Evolutionary conservation across 108 stramenopile species (phyloP).

Genomic region (Tribonema minus): DNA sequence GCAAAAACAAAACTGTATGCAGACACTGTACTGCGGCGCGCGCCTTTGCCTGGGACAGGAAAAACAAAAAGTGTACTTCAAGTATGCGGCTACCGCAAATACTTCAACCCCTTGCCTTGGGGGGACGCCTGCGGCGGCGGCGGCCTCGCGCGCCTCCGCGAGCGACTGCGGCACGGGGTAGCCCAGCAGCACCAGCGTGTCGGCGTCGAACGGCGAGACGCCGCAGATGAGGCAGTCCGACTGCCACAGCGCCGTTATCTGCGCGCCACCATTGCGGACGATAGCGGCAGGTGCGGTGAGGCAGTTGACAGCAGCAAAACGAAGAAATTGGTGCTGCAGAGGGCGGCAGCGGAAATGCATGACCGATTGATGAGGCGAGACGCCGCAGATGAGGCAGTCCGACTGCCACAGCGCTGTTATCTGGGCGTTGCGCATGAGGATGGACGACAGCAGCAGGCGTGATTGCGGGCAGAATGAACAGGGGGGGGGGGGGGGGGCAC

Average conservation of each 20-base stretch:
- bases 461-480: no score
- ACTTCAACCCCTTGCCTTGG: no score
- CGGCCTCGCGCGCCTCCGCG: background rate
- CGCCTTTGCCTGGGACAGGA: background rate
- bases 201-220: conserved; percentile 36
- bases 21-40: no score
- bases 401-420: conserved; percentile 37
- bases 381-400: conserved; percentile 27
- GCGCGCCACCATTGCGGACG: background rate
- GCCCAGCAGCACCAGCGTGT: conserved; percentile 39
- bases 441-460: no score
- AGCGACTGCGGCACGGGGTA: conserved; percentile 12
- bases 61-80: background rate
- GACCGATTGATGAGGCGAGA: no score
- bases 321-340: no score
- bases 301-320: conserved; percentile 28
- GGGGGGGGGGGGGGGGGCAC: no score
- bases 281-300: no score
- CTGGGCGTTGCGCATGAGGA: conserved; percentile 8
- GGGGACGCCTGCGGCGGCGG: background rate
- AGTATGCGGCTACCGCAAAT: background rate
- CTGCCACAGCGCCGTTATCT: conserved; percentile 40
- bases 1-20: no score
- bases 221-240: conserved; percentile 38
- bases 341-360: no score